Evolutionary conservation across 176 grass and related monocot species (phyloP).

Genomic region (Avena sativa): DNA sequence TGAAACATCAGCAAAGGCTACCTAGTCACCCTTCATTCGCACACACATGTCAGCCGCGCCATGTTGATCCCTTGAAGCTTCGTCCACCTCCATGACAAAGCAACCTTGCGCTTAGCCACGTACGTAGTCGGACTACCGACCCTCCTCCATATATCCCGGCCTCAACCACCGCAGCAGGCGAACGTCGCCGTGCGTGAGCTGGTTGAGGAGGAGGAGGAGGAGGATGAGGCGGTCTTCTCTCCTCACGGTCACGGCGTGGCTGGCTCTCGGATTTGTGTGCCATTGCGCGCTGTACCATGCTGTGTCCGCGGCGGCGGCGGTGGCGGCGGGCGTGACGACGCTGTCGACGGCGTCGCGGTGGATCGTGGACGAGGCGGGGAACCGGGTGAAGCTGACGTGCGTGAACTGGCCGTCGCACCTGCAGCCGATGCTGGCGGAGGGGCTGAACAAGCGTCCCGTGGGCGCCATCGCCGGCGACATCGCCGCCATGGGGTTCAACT

Average conservation of each 20-base stretch:
- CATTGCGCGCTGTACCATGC: neutral
- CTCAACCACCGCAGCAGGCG: neutral
- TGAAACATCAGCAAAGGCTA: constrained; percentile 51
- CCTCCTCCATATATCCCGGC: constrained; percentile 46
- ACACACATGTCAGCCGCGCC: constrained; percentile 48
- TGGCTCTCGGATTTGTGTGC: constrained; percentile 4
- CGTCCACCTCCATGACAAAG: constrained; percentile 30
- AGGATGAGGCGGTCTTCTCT: constrained; percentile 23
- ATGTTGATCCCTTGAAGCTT: constrained; percentile 52
- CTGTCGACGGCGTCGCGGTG: constrained; percentile 82
- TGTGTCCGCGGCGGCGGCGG: neutral
- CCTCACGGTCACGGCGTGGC: constrained; percentile 34
- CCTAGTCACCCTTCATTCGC: constrained; percentile 23
- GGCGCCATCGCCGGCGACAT: constrained; percentile 60
- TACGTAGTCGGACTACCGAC: neutral
- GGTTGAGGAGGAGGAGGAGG: too few relatives aligned
- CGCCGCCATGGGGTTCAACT: constrained; percentile 82
- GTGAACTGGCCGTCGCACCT: constrained; percentile 97
- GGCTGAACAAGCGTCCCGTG: constrained; percentile 67
- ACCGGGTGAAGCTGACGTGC: constrained; percentile 85
- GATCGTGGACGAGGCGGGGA: constrained; percentile 68
- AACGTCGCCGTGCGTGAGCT: constrained; percentile 36
- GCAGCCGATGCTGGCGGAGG: constrained; percentile 79
- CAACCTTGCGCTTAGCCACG: constrained; percentile 25
- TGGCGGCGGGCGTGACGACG: neutral